phyloP scores from a whole-genome alignment of 768 basidiomycete species.

The Chlorophyllum brunneum region DNA sequence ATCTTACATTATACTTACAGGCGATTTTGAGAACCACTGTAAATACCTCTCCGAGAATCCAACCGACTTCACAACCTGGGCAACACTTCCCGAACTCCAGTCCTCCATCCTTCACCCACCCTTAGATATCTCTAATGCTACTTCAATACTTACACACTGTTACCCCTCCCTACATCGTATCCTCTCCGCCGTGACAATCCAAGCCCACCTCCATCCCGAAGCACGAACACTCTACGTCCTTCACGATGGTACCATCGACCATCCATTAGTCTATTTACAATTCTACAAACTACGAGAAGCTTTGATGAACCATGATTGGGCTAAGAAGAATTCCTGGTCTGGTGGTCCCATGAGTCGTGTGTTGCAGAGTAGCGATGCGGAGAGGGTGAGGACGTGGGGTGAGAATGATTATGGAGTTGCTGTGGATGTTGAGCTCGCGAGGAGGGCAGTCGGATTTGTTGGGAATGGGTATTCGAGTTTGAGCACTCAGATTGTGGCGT shows the following conservation, averaged over 20 bases:
- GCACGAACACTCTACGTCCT: constrained; percentile 37
- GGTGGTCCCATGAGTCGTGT: constrained; percentile 38
- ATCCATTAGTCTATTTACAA: constrained; percentile 39
- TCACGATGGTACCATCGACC: constrained; percentile 46
- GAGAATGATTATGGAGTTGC: constrained; percentile 41
- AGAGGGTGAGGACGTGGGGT: constrained; percentile 25
- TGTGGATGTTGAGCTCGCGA: constrained; percentile 43
- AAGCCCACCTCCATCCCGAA: constrained; percentile 31
- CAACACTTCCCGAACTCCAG: constrained; percentile 36
- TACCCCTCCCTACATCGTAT: constrained; percentile 39
- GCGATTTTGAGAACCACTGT: constrained; percentile 43
- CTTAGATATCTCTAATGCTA: constrained; percentile 31
- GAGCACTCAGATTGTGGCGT: constrained; percentile 38
- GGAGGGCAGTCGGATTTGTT: constrained; percentile 38
- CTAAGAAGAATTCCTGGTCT: constrained; percentile 30
- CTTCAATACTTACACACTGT: constrained; percentile 40
- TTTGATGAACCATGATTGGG: constrained; percentile 31
- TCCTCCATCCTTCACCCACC: constrained; percentile 29
- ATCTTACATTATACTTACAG: constrained; percentile 15
- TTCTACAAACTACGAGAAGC: constrained; percentile 36
- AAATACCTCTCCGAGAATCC: constrained; percentile 27
- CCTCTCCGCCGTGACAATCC: constrained; percentile 32
- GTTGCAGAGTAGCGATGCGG: constrained; percentile 37
- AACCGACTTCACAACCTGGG: constrained; percentile 45
- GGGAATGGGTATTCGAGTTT: constrained; percentile 48